Conservation (phyloP, 768 basidiomycete species). For the Floccularia luteovirens region DNA sequence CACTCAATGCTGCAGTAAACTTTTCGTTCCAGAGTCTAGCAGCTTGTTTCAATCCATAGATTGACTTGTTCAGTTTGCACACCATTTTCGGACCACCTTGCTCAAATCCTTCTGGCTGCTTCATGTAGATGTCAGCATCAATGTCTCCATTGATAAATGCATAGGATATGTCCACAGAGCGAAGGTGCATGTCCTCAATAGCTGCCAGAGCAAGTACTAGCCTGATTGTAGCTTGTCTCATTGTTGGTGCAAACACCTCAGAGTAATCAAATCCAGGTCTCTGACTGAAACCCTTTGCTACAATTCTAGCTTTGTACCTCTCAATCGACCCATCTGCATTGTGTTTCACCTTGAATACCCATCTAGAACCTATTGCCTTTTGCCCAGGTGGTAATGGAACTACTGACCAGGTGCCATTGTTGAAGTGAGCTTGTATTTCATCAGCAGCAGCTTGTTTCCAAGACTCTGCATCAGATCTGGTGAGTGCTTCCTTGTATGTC, state of each 20-base stretch:
- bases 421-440: conserved; percentile 16
- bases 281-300: conserved; percentile 31
- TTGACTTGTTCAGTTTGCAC: conserved; percentile 11
- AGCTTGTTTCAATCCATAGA: conserved; percentile 31
- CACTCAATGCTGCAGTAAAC: conserved; percentile 5
- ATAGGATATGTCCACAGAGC: conserved; percentile 17
- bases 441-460: conserved; percentile 19
- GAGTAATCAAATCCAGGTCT: conserved; percentile 17
- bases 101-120: conserved; percentile 12
- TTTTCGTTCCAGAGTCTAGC: conserved; percentile 21
- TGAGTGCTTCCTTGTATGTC: conserved; percentile 13
- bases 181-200: conserved; percentile 16
- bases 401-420: conserved; percentile 25
- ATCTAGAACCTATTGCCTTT: conserved; percentile 24
- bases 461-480: conserved; percentile 9
- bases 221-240: background rate
- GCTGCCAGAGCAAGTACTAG: conserved; percentile 15
- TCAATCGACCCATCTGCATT: conserved; percentile 28
- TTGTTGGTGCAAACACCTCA: background rate
- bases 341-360: conserved; percentile 35
- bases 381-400: conserved; percentile 21
- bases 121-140: conserved; percentile 18
- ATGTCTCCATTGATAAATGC: conserved; percentile 19
- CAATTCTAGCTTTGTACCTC: conserved; percentile 31
- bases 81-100: background rate